Base-by-base conservation (phyloP, 1,139 yeast genomes). In the Chernovozyma sophiae-reginae region DNA sequence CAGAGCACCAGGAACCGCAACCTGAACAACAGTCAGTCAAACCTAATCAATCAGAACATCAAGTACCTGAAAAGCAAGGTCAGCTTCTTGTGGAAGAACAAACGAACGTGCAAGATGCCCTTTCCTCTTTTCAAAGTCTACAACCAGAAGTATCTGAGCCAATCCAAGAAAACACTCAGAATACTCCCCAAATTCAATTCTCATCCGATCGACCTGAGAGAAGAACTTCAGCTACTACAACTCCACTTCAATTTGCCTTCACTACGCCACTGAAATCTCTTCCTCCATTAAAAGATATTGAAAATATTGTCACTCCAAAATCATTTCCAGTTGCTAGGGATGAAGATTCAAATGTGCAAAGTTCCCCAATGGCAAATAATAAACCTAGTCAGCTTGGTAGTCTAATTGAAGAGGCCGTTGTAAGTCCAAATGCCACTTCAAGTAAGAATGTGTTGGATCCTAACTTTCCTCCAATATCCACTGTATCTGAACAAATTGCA, bases 231-330 rank as follows among this genome's bases (percentile, higher is more conserved):
- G 33, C 10, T 18, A 24, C 23, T 16, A 11, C 30, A 25, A 41
- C 31, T 27, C 40, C 45, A 16, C 51, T 49, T 35, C 59, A 53
- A 30, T 64, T 63, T 41, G 56, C 69, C 11, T 22, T 37, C 26
- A 37, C 40, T n/a, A 68, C 74, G 8, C 74, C 74, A 1, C 65
- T 65, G 53, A 69, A 69, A 43, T 52, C 60, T 14, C 53, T 70
- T 23, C 74, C 74, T 3, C 63, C 74, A 5, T 51, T 69, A 25
- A 70, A 69, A 48, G 74, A 69, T 37, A 67, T 68, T 16, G 75
- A 69, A 33, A 50, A 53, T 12, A 68, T 70, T 25, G 58, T 54
- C 7, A 70, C 76, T 2, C 75, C 75, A 1, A 68, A 68, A 40
- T 48, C 65, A 11, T 68, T 70, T 45, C 48, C 51, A 32, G 74